Evolutionary conservation across 78 protist genomes (phyloP), one percentile per base, ranked within the genome.

Genomic region (Trichosphaerium sp.): DNA sequence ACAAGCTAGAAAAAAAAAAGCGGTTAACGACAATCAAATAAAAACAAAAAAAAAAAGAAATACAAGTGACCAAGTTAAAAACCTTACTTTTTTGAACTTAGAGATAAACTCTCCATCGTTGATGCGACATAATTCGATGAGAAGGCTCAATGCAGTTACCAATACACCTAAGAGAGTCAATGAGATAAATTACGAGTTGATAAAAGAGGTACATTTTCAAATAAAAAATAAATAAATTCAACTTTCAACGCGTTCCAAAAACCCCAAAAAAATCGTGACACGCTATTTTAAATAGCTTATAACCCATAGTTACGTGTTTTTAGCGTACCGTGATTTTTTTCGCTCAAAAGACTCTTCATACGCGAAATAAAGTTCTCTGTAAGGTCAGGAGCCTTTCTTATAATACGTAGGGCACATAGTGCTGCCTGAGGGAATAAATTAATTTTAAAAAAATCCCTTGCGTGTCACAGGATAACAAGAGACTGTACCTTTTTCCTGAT

Each of bases 91-190:
- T n/a, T n/a, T n/a, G n/a, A n/a, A n/a, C n/a, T n/a, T n/a, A n/a
- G n/a, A n/a, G n/a, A n/a, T n/a, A n/a, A 74, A 26, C 21, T 2
- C 14, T 35, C 71, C 47, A 71, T 31, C 39, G 37, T 70, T 69
- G 43, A 48, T 38, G 49, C 51, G 43, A 58, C 82, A 77, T 57
- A 94, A 42, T 73, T 94, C 97, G 32, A 56, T 63, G 41, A 91
- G 34, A 32, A 96, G 84, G 23, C 88, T 54, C 18, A 92, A 47
- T 0, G 74, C 87, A 15, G 94, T 70, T 2, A 92, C 56, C 15
- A 96, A 84, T 32, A 93, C 98, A 25, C 75, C n/a, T n/a, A n/a
- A n/a, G n/a, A n/a, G n/a, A n/a, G n/a, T n/a, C 88, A 81, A 66
- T 92, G 92, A n/a, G n/a, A n/a, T n/a, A n/a, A n/a, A n/a, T n/a